These are phyloP conservation scores for Conringia planisiliqua DNA, from an alignment of 345 rosid genomes.

Conservation along the genomic window DNA sequence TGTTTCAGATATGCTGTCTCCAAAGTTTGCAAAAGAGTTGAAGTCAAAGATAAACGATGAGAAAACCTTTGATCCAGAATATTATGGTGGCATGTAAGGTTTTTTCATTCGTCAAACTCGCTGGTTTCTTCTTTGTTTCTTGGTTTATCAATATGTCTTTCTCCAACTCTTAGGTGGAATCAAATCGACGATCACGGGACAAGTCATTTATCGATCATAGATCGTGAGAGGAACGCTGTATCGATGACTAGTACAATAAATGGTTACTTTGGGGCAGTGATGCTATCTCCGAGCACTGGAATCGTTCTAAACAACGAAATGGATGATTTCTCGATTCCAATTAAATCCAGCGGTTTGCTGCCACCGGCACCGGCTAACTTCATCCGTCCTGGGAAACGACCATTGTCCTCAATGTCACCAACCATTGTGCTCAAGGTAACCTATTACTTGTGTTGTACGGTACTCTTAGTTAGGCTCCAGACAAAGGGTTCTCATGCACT, in stretches of 20 bases:
- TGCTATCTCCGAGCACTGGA: conserved; percentile 54
- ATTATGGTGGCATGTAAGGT: conserved; percentile 55
- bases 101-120: neutral
- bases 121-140: neutral
- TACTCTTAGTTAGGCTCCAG: neutral
- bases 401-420: conserved; percentile 65
- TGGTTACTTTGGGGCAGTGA: conserved; percentile 47
- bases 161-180: conserved; percentile 42
- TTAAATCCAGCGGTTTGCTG: neutral
- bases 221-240: conserved; percentile 45
- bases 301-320: conserved; percentile 66
- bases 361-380: conserved; percentile 56
- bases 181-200: conserved; percentile 60
- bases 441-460: neutral
- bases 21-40: conserved; percentile 40
- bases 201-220: conserved; percentile 57
- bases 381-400: conserved; percentile 56
- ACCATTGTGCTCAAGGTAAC: conserved; percentile 53
- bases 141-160: neutral
- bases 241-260: conserved; percentile 63
- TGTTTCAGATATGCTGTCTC: conserved; percentile 61
- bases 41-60: conserved; percentile 49
- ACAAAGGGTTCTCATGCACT: neutral
- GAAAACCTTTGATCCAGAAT: conserved; percentile 44
- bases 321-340: conserved; percentile 58